Evolutionary conservation across 768 basidiomycete genomes (phyloP).

Genomic region (Amanita thiersii): DNA sequence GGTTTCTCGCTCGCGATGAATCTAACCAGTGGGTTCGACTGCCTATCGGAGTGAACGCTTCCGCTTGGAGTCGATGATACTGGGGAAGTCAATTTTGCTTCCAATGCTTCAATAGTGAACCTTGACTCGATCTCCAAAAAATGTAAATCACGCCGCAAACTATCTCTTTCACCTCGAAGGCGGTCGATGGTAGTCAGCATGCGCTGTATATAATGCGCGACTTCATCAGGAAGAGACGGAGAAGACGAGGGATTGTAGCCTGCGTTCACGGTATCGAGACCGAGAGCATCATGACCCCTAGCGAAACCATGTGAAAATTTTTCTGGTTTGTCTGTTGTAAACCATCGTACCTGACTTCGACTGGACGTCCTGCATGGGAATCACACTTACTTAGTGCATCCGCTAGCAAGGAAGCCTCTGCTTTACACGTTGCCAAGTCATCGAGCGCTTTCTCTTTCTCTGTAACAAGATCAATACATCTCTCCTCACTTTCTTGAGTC

Average conservation of each 20-base stretch:
- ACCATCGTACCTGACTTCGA: no score
- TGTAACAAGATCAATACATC: conserved; percentile 34
- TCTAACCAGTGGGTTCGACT: no score
- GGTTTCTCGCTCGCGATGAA: no score
- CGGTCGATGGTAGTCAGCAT: conserved; percentile 59
- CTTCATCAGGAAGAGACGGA: conserved; percentile 16
- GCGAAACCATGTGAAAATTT: no score
- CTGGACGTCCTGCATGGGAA: background rate
- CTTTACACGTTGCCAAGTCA: conserved; percentile 29
- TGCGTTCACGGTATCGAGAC: no score
- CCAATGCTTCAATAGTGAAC: conserved; percentile 53
- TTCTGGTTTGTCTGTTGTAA: no score
- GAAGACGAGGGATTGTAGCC: conserved; percentile 4
- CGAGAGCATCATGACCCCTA: no score
- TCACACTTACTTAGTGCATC: conserved; percentile 18
- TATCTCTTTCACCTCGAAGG: conserved; percentile 58
- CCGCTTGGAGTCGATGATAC: conserved; percentile 15
- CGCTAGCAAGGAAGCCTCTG: conserved; percentile 20
- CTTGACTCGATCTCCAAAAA: conserved; percentile 63
- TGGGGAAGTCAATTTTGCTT: conserved; percentile 34
- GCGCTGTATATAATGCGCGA: conserved; percentile 37
- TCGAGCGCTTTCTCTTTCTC: conserved; percentile 47
- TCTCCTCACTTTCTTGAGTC: conserved; percentile 30
- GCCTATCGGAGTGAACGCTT: no score
- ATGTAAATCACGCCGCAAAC: conserved; percentile 51